Evolutionary conservation across 1,284 basidiomycete species (phyloP).

Genomic region (Pseudozyma hubeiensis): DNA sequence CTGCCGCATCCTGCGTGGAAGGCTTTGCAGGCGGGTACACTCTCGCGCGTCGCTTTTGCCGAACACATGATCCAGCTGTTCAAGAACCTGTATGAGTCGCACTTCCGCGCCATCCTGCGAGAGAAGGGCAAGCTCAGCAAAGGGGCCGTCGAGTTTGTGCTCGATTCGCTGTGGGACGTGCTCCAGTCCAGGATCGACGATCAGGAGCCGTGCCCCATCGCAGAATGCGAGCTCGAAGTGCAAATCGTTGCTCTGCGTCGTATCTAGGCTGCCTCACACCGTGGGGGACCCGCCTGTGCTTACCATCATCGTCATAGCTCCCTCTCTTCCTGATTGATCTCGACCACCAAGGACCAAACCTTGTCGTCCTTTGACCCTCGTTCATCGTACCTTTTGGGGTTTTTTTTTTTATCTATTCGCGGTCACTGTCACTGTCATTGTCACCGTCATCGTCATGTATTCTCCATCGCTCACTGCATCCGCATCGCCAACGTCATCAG

Average conservation of each 20-base stretch:
- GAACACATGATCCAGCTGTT: conserved; percentile 69
- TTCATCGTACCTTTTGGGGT: conserved; percentile 14
- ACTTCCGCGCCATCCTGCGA: conserved; percentile 68
- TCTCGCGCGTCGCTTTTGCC: conserved; percentile 66
- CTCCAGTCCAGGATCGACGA: conserved; percentile 55
- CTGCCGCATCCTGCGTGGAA: conserved; percentile 69
- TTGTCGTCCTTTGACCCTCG: neutral
- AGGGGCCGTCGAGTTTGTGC: conserved; percentile 68
- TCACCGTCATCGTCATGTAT: conserved; percentile 13
- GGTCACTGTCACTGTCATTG: conserved; percentile 14
- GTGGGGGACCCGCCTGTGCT: neutral
- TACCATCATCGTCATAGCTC: neutral
- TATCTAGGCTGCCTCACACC: conserved; percentile 11
- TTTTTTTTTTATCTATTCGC: conserved; percentile 10
- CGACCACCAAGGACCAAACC: neutral
- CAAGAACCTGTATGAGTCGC: conserved; percentile 70
- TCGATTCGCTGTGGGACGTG: conserved; percentile 70
- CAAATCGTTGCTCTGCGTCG: conserved; percentile 67
- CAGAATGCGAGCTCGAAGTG: conserved; percentile 69
- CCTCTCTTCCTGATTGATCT: neutral
- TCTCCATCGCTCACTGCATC: conserved; percentile 2
- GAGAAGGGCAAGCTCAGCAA: conserved; percentile 68
- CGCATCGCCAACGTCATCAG: conserved; percentile 3
- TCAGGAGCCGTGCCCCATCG: conserved; percentile 35
- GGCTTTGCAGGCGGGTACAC: conserved; percentile 67